Percentiles rank a stretch among this genome's conserved stretches.
Conservation (phyloP, 306 rosid genomes). For the Parietaria judaica region DNA sequence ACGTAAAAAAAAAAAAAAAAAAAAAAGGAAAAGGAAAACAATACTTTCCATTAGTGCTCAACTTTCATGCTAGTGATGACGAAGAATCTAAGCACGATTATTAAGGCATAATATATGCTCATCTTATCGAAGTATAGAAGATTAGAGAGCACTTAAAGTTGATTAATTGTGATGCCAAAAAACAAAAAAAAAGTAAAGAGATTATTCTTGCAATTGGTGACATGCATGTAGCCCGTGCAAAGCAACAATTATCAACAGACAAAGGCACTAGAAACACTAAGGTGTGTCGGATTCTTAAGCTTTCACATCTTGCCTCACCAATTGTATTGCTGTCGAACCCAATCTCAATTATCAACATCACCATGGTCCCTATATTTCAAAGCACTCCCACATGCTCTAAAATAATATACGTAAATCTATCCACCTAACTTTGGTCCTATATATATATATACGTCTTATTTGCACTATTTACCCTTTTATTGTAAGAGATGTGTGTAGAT, state of each 20-base stretch:
- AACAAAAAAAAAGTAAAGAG: neutral
- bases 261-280: conserved; percentile 12
- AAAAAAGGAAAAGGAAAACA: too few relatives aligned
- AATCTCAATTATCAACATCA: conserved; percentile 1
- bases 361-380: neutral
- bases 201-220: neutral
- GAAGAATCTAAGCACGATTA: neutral
- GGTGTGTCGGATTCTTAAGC: conserved; percentile 15
- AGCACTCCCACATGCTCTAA: neutral
- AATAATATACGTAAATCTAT: neutral
- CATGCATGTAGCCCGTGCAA: conserved; percentile 1
- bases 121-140: neutral
- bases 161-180: too few relatives aligned
- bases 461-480: too few relatives aligned
- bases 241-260: conserved; percentile 6
- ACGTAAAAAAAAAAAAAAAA: too few relatives aligned
- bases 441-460: too few relatives aligned
- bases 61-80: too few relatives aligned
- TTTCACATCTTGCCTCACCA: neutral
- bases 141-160: neutral
- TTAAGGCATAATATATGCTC: neutral
- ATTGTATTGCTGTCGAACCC: conserved; percentile 2
- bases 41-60: too few relatives aligned
- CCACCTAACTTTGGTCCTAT: too few relatives aligned
- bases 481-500: too few relatives aligned